Conservation (phyloP, 768 basidiomycete species). For the Rhizopogon vinicolor region DNA sequence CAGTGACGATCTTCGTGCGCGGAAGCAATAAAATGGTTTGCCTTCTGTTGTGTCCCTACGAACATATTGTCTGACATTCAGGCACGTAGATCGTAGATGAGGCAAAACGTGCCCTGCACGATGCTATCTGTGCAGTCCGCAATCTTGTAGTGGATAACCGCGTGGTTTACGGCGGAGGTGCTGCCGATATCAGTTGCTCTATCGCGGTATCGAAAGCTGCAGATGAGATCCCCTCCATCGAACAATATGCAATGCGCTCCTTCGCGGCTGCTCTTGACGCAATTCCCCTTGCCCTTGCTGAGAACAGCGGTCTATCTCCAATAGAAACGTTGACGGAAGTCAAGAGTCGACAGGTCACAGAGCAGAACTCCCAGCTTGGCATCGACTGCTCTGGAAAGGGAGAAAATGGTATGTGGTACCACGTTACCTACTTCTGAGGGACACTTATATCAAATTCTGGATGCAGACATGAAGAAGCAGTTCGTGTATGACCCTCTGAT, state of each 20-base stretch:
- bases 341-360: constrained; percentile 86
- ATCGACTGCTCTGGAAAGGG: constrained; percentile 89
- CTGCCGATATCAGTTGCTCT: constrained; percentile 94
- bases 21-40: constrained; percentile 98
- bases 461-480: constrained; percentile 92
- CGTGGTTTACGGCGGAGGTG: constrained; percentile 97
- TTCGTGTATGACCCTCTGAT: constrained; percentile 97
- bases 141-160: constrained; percentile 94
- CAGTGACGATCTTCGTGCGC: constrained; percentile 95
- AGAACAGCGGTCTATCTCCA: constrained; percentile 94
- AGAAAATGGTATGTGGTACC: constrained; percentile 65
- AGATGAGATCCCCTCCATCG: constrained; percentile 94
- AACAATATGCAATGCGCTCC: constrained; percentile 99
- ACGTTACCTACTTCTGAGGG: not conserved
- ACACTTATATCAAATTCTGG: not conserved
- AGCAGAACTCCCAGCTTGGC: constrained; percentile 80
- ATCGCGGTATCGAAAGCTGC: constrained; percentile 93
- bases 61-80: not conserved
- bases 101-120: constrained; percentile 95
- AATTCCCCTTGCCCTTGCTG: constrained; percentile 93
- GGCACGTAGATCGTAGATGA: constrained; percentile 89
- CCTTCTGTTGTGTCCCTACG: not conserved
- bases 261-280: constrained; percentile 94
- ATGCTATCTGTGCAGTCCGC: constrained; percentile 95
- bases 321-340: constrained; percentile 97